These are phyloP conservation scores for Candida albicans DNA, from an alignment of 1,139 yeast species.

Conservation along the genomic window DNA sequence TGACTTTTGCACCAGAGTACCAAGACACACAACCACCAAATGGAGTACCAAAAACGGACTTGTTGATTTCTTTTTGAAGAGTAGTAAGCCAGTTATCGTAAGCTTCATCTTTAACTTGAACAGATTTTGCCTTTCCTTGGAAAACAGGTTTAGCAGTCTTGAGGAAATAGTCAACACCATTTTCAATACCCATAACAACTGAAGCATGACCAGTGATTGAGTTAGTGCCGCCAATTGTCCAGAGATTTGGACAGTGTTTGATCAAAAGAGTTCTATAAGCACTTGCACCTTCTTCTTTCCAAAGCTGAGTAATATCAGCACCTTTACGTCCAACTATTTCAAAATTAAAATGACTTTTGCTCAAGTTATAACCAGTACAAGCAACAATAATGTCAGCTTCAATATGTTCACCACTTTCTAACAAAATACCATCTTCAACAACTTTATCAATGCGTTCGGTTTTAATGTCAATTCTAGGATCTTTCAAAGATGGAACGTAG, in stretches of 20 bases:
- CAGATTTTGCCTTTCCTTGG: slow-evolving; percentile 29
- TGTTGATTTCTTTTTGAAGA: slow-evolving; percentile 28
- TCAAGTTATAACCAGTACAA: slow-evolving; percentile 42
- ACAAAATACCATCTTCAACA: slow-evolving; percentile 29
- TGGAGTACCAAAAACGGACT: slow-evolving; percentile 38
- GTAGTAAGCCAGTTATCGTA: slow-evolving; percentile 38
- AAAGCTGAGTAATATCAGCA: slow-evolving; percentile 19
- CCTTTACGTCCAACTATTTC: slow-evolving; percentile 32
- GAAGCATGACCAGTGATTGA: slow-evolving; percentile 47
- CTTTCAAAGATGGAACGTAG: slow-evolving; percentile 36
- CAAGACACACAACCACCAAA: slow-evolving; percentile 49
- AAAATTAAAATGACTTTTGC: slow-evolving; percentile 20
- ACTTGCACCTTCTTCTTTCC: slow-evolving; percentile 33
- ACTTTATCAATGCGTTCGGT: slow-evolving; percentile 27
- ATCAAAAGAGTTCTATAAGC: slow-evolving; percentile 40
- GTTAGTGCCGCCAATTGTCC: slow-evolving; percentile 43
- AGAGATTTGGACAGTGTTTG: slow-evolving; percentile 38
- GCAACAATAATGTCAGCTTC: slow-evolving; percentile 45
- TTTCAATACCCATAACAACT: slow-evolving; percentile 44
- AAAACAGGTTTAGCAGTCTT: slow-evolving; percentile 30
- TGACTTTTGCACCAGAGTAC: slow-evolving; percentile 33
- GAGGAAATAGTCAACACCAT: slow-evolving; percentile 28
- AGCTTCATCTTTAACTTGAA: slow-evolving; percentile 32
- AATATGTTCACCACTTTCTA: slow-evolving; percentile 30
- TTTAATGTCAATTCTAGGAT: slow-evolving; percentile 31